These are phyloP conservation scores for Crithidia bombi DNA, from an alignment of 208 protist species.

Conservation along the genomic window DNA sequence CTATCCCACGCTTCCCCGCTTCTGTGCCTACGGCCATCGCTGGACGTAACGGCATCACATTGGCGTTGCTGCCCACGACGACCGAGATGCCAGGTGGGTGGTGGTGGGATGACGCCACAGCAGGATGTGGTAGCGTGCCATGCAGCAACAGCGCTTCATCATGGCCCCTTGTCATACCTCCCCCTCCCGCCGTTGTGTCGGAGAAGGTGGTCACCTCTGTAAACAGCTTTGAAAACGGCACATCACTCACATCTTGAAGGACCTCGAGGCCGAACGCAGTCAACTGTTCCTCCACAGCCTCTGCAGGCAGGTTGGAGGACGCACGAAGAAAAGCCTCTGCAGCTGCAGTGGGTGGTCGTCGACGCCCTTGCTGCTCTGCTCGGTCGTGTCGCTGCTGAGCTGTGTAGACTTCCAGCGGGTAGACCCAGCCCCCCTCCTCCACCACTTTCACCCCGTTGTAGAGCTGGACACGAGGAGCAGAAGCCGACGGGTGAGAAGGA, in stretches of 20 bases:
- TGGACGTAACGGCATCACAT: neutral
- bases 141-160: neutral
- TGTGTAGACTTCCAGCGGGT: conserved; percentile 50
- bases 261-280: neutral
- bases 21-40: neutral
- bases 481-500: neutral
- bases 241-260: neutral
- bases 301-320: neutral
- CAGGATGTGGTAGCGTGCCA: neutral
- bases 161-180: neutral
- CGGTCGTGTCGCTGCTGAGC: conserved; percentile 16
- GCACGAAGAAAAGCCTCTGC: neutral
- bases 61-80: neutral
- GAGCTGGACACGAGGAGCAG: conserved; percentile 2
- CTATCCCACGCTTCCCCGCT: neutral
- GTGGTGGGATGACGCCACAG: neutral
- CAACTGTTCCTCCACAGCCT: neutral
- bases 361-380: neutral
- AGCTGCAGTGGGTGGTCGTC: neutral
- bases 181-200: too few relatives aligned
- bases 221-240: conserved; percentile 1
- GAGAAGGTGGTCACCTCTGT: too few relatives aligned
- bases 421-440: conserved; percentile 67
- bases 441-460: conserved; percentile 41
- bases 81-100: neutral